Conservation (phyloP, 225 moss, liverwort and hornwort genomes). For the Takakia lepidozioides region DNA sequence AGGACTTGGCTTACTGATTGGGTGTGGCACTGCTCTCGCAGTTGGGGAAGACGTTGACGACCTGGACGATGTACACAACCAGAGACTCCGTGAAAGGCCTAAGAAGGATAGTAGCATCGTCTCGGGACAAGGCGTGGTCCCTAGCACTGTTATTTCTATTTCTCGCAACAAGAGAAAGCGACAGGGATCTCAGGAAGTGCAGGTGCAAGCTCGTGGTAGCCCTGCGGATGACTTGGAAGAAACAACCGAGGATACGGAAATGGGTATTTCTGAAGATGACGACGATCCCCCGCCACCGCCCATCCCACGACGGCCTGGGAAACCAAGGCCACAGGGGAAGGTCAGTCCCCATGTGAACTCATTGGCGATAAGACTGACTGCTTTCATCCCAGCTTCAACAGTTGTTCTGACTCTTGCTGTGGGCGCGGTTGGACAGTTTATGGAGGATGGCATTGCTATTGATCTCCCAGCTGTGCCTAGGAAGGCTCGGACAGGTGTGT, state of each 20-base stretch:
- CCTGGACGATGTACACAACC: conserved; percentile 76
- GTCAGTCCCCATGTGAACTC: conserved; percentile 33
- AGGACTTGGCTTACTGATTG: conserved; percentile 1
- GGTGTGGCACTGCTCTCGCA: conserved; percentile 14
- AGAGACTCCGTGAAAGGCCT: conserved; percentile 69
- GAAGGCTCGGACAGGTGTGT: conserved; percentile 77
- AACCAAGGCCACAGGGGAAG: conserved; percentile 70
- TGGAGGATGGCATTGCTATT: conserved; percentile 61
- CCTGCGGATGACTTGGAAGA: conserved; percentile 74
- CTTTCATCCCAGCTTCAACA: too few species aligned
- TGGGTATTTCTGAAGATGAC: conserved; percentile 81
- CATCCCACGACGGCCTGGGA: conserved; percentile 61
- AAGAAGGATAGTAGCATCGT: conserved; percentile 51
- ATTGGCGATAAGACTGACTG: too few species aligned
- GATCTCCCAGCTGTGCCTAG: conserved; percentile 86
- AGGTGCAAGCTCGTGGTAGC: conserved; percentile 53
- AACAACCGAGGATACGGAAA: conserved; percentile 78
- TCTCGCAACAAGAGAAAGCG: conserved; percentile 86
- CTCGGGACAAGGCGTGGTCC: conserved; percentile 27
- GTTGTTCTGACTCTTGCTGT: too few species aligned
- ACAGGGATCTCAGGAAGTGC: conserved; percentile 67
- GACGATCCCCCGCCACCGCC: conserved; percentile 87
- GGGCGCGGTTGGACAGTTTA: conserved; percentile 42
- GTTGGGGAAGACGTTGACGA: conserved; percentile 88
- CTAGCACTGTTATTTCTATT: conserved; percentile 35